Percentiles rank a stretch among this genome's conserved stretches.
Conservation (phyloP, 345 rosid genomes). For the Chamaenerion angustifolium region DNA sequence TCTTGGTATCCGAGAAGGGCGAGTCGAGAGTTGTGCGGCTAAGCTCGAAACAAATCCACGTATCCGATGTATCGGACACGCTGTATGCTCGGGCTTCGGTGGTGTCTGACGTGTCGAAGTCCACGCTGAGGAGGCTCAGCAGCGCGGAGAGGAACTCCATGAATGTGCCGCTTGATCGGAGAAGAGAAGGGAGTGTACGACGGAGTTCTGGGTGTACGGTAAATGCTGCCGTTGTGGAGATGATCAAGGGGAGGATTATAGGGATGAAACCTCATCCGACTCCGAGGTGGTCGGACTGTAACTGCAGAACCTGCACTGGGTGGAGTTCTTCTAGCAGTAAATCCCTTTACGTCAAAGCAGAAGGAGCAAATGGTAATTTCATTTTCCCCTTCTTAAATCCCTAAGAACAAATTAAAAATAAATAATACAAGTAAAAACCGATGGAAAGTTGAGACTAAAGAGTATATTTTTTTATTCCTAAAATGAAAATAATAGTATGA, state of each 20-base stretch:
- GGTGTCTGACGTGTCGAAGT: slow-evolving; percentile 19
- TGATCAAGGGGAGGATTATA: slow-evolving; percentile 51
- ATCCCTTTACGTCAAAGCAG: slow-evolving; percentile 24
- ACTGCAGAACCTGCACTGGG: slow-evolving; percentile 21
- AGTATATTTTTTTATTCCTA: too few relatives aligned
- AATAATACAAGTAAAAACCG: too few relatives aligned
- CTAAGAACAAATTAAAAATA: too few relatives aligned
- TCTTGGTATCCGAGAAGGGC: slow-evolving; percentile 28
- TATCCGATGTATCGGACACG: slow-evolving; percentile 37
- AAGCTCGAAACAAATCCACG: slow-evolving; percentile 20
- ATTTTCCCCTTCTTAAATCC: neutral
- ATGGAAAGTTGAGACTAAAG: too few relatives aligned
- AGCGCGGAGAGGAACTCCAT: slow-evolving; percentile 15
- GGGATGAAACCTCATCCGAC: slow-evolving; percentile 14
- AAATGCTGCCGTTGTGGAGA: slow-evolving; percentile 57
- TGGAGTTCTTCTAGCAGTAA: slow-evolving; percentile 21
- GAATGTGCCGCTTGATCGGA: slow-evolving; percentile 19
- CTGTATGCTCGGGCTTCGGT: slow-evolving; percentile 24
- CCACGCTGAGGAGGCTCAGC: slow-evolving; percentile 9
- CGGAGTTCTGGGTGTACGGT: slow-evolving; percentile 31
- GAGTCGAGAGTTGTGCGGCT: slow-evolving; percentile 22
- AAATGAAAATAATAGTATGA: too few relatives aligned
- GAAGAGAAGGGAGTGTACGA: slow-evolving; percentile 22
- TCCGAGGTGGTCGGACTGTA: slow-evolving; percentile 45
- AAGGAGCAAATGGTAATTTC: slow-evolving; percentile 22